Base-by-base conservation (phyloP, 345 rosid genomes). In the Sonneratia alba region DNA sequence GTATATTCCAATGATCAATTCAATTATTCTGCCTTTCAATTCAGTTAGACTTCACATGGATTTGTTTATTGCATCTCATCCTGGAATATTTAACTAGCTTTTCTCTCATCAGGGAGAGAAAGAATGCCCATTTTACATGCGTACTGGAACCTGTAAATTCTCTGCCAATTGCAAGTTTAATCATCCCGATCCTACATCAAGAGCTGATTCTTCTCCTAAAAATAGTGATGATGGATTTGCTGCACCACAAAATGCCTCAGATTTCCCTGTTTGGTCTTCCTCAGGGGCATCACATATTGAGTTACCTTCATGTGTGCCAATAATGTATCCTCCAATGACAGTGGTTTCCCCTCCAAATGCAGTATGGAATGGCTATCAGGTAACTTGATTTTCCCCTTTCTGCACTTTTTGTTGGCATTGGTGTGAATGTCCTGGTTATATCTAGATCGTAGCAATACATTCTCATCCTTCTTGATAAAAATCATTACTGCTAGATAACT, bases 321-420 rank as follows among this genome's bases (percentile, higher is more conserved):
- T 78, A 71, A 76, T 87, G 86, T 83, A 81, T 77, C 73, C 91
- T 55, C 90, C 90, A 72, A 74, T 81, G 69, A 93, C 79, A 78
- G 89, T 77, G 63, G 79, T 85, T 87, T 75, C 86, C 36, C 74
- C 93, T 42, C 89, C 82, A 76, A 83, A 68, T 75, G 62, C 87
- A 4, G 93, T 86, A 49, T 95, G 99, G 97, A 91, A 87, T 77
- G 93, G 93, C 65, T 90, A 87, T 85, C 97, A 90, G 91, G 99
- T 90, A 79, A 11, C 9, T 62, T 24, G 27, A 16, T 27, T 62
- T 62, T 62, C 13, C 16, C 7, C 16, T 61, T 24, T 62, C 66
- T 7, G 36, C 13, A 13, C 10, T 34, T 27, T 57, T 57, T 57
- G 27, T 19, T n/a, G n/a, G 34, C 32, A n/a, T 1, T 57, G 0